These are phyloP conservation scores for Xylariales sp. DNA, from an alignment of 2,329 filamentous ascomycete species.

Conservation along the genomic window DNA sequence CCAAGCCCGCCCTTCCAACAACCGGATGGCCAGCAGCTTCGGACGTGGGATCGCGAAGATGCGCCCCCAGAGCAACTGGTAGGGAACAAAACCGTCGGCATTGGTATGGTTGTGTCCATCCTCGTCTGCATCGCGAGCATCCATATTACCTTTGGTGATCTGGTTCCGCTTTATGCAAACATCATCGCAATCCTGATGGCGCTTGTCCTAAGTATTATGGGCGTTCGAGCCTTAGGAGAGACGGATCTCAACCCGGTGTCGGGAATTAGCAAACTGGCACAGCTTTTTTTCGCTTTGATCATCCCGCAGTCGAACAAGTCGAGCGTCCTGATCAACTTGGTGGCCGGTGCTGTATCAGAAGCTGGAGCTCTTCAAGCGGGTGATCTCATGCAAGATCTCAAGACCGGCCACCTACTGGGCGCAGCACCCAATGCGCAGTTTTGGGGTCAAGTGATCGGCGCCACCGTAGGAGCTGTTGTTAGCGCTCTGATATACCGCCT, in stretches of 20 bases:
- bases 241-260: conserved; percentile 96
- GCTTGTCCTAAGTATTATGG: conserved; percentile 71
- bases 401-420: conserved; percentile 89
- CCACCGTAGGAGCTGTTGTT: conserved; percentile 77
- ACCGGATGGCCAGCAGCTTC: conserved; percentile 19
- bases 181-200: conserved; percentile 79
- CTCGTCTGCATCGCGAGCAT: conserved; percentile 76
- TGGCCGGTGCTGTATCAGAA: conserved; percentile 85
- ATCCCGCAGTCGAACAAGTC: conserved; percentile 77
- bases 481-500: conserved; percentile 84
- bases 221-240: conserved; percentile 65
- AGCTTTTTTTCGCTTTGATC: conserved; percentile 89
- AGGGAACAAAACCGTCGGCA: conserved; percentile 61
- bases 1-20: conserved; percentile 16
- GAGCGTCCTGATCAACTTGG: conserved; percentile 89
- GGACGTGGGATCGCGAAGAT: conserved; percentile 58
- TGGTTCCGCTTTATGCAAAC: conserved; percentile 75
- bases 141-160: conserved; percentile 73
- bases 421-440: conserved; percentile 94
- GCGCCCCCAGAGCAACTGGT: conserved; percentile 82
- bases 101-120: conserved; percentile 75
- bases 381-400: conserved; percentile 94
- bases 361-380: conserved; percentile 88
- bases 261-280: conserved; percentile 93
- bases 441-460: conserved; percentile 91